A percentile compares a stretch with the other conserved stretches of the same genome.
phyloP scores from a whole-genome alignment of 1,139 yeast species.

The Diutina neorugosa region DNA sequence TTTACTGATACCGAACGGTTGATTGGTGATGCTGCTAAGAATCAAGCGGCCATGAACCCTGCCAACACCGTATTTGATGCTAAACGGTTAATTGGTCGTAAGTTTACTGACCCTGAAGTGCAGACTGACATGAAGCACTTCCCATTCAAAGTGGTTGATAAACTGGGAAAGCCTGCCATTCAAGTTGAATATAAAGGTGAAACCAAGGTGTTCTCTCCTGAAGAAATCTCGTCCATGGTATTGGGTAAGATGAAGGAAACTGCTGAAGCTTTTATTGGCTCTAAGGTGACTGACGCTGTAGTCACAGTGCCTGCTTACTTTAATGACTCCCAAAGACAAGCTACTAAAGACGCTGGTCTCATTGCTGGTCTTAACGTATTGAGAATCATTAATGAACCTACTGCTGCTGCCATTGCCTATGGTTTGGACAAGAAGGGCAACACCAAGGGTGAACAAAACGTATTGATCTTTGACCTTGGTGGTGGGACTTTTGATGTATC shows the following conservation, averaged over 20 bases:
- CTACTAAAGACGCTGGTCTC: conserved; percentile 95
- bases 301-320: conserved; percentile 97
- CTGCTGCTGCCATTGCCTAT: conserved; percentile 97
- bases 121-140: conserved; percentile 76
- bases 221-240: conserved; percentile 87
- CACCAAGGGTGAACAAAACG: conserved; percentile 36
- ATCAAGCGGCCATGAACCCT: conserved; percentile 80
- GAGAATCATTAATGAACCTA: conserved; percentile 95
- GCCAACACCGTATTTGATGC: conserved; percentile 73
- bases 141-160: conserved; percentile 59
- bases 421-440: conserved; percentile 62
- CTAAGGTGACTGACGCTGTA: conserved; percentile 85
- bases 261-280: conserved; percentile 86
- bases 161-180: conserved; percentile 72
- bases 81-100: conserved; percentile 77
- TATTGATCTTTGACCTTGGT: conserved; percentile 30
- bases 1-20: conserved; percentile 77
- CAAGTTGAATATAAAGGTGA: conserved; percentile 58
- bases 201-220: conserved; percentile 64
- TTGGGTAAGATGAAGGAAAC: conserved; percentile 85
- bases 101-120: conserved; percentile 61
- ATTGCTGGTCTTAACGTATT: conserved; percentile 92
- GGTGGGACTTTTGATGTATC: conserved; percentile 47
- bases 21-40: conserved; percentile 92
- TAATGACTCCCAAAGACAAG: conserved; percentile 98